Conservation (phyloP, 139 green algal genomes). For the Chlamydomonas eustigma region DNA sequence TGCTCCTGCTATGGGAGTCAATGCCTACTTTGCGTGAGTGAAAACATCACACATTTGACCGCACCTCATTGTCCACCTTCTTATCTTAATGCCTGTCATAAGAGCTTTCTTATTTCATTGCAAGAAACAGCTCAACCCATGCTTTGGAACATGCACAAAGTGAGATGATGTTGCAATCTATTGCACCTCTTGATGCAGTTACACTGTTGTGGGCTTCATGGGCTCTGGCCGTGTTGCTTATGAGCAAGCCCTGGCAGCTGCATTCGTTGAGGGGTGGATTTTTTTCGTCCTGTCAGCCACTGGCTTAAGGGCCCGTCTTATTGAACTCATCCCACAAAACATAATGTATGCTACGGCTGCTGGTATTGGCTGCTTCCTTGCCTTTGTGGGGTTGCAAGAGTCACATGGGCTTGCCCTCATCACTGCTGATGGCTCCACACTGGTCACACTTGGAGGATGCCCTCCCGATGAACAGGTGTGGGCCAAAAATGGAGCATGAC, state of each 20-base stretch:
- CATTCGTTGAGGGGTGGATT: slow-evolving; percentile 73
- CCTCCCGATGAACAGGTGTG: slow-evolving; percentile 21
- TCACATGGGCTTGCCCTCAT: slow-evolving; percentile 69
- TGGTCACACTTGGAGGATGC: slow-evolving; percentile 39
- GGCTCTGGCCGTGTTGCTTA: slow-evolving; percentile 35
- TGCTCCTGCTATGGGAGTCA: slow-evolving; percentile 75
- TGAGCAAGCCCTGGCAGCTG: slow-evolving; percentile 43
- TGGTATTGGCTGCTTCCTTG: slow-evolving; percentile 77
- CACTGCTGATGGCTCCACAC: slow-evolving; percentile 58
- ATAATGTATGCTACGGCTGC: slow-evolving; percentile 43
- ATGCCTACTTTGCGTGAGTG: slow-evolving; percentile 75
- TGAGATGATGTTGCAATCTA: neutral
- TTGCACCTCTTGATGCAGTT: too few species aligned
- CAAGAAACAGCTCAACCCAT: too few species aligned
- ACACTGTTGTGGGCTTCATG: slow-evolving; percentile 12
- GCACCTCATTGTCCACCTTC: too few species aligned
- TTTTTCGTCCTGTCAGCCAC: slow-evolving; percentile 68
- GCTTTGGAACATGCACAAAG: neutral
- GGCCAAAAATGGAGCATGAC: too few species aligned
- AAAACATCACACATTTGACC: too few species aligned
- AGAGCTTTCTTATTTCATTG: too few species aligned
- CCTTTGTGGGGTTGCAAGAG: slow-evolving; percentile 66
- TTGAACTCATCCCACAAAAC: slow-evolving; percentile 56
- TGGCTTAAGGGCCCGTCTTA: slow-evolving; percentile 52
- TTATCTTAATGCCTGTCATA: too few species aligned